Evolutionary conservation across 2,329 filamentous ascomycete species (phyloP).

Genomic region (Botrytis fragariae): DNA sequence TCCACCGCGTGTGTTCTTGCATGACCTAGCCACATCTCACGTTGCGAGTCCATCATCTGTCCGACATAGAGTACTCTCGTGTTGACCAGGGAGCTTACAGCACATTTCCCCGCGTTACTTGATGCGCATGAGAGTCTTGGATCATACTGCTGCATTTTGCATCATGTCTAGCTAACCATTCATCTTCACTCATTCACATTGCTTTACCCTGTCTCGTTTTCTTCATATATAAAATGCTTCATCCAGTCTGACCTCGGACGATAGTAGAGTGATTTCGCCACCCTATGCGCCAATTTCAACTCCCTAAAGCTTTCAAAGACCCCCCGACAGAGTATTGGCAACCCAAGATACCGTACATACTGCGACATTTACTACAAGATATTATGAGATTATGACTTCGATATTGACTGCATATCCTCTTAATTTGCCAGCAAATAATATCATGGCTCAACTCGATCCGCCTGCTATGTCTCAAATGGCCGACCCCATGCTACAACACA

Average conservation of each 20-base stretch:
- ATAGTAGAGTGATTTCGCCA: constrained; percentile 19
- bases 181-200: constrained; percentile 1
- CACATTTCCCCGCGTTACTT: constrained; percentile 18
- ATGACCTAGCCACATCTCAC: constrained; percentile 19
- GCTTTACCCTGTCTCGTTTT: neutral
- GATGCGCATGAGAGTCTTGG: constrained; percentile 11
- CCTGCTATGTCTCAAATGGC: constrained; percentile 30
- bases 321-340: neutral
- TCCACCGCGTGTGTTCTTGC: constrained; percentile 17
- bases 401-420: constrained; percentile 35
- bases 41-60: constrained; percentile 20
- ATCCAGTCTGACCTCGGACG: constrained; percentile 21
- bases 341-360: neutral
- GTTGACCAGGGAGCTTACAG: constrained; percentile 16
- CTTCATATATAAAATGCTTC: constrained; percentile 4
- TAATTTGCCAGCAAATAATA: constrained; percentile 30
- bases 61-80: constrained; percentile 7
- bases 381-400: constrained; percentile 37
- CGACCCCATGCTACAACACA: constrained; percentile 30
- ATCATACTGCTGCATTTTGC: constrained; percentile 8
- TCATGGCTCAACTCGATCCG: constrained; percentile 33
- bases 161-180: constrained; percentile 14
- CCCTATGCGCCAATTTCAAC: constrained; percentile 16
- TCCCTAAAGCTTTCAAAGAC: neutral
- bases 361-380: constrained; percentile 1